Percentiles rank a stretch among this genome's conserved stretches.
Evolutionary conservation across 2,329 filamentous ascomycete species (phyloP).

Genomic region (Exophiala calicioides): DNA sequence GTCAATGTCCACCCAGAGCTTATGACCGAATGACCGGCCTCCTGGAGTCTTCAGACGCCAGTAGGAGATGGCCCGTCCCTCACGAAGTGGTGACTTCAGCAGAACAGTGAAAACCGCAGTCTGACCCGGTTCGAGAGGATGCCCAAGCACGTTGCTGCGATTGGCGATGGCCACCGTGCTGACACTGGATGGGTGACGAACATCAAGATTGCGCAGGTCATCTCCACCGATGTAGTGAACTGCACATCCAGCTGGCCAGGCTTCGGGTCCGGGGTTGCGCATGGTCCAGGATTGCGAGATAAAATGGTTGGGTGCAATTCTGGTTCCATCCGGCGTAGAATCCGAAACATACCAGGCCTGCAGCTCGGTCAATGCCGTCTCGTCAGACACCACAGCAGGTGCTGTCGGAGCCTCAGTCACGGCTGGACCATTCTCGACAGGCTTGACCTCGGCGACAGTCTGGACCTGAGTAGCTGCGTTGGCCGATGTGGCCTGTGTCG

Average conservation of each 20-base stretch:
- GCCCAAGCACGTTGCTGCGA: slow-evolving; percentile 75
- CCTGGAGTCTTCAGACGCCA: slow-evolving; percentile 87
- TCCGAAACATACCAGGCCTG: slow-evolving; percentile 76
- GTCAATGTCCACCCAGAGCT: slow-evolving; percentile 89
- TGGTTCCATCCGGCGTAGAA: slow-evolving; percentile 74
- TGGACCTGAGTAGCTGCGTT: slow-evolving; percentile 65
- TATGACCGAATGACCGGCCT: slow-evolving; percentile 83
- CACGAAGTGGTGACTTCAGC: slow-evolving; percentile 75
- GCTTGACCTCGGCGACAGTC: slow-evolving; percentile 72
- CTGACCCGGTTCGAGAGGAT: slow-evolving; percentile 70
- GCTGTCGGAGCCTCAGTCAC: slow-evolving; percentile 23
- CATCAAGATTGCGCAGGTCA: slow-evolving; percentile 91
- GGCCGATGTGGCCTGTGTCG: slow-evolving; percentile 48
- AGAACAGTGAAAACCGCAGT: slow-evolving; percentile 78
- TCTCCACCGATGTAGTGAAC: slow-evolving; percentile 92
- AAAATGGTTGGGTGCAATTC: slow-evolving; percentile 66
- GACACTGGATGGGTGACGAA: slow-evolving; percentile 74
- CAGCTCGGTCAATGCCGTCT: slow-evolving; percentile 50
- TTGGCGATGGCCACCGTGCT: slow-evolving; percentile 74
- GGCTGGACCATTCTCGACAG: slow-evolving; percentile 47
- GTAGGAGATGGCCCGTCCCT: slow-evolving; percentile 86
- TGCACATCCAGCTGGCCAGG: slow-evolving; percentile 87
- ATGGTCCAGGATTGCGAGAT: slow-evolving; percentile 93
- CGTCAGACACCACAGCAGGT: slow-evolving; percentile 22
- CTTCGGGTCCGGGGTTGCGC: slow-evolving; percentile 73